Percentiles rank a stretch among this genome's conserved stretches.
Conservation (phyloP, 148 eudicot species). For the Diospyros kaki region DNA sequence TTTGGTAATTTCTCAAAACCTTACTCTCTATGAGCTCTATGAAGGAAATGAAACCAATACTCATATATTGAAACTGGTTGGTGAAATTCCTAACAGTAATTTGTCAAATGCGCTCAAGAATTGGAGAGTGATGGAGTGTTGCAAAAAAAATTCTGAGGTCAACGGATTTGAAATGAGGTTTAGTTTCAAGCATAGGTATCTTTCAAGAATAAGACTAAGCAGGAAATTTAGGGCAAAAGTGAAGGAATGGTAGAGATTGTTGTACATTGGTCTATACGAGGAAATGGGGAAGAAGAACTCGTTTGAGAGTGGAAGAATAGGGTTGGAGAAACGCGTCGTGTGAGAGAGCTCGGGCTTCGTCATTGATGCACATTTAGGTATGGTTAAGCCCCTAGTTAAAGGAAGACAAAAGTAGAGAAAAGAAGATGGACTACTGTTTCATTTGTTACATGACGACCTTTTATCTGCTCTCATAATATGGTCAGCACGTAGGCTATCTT, state of each 20-base stretch:
- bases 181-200: slow-evolving; percentile 80
- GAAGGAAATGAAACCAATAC: slow-evolving; percentile 74
- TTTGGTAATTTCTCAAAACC: slow-evolving; percentile 54
- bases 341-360: slow-evolving; percentile 7
- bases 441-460: neutral
- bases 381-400: too few relatives aligned
- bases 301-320: slow-evolving; percentile 46
- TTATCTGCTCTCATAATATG: neutral
- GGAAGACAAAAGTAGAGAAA: too few relatives aligned
- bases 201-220: slow-evolving; percentile 76
- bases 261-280: slow-evolving; percentile 75
- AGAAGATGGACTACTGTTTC: too few relatives aligned
- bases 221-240: slow-evolving; percentile 68
- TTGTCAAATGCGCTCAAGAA: slow-evolving; percentile 59
- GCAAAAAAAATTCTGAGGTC: slow-evolving; percentile 53
- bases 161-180: slow-evolving; percentile 57
- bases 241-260: slow-evolving; percentile 73
- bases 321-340: slow-evolving; percentile 76
- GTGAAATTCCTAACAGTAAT: slow-evolving; percentile 26
- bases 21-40: slow-evolving; percentile 47
- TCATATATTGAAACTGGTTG: slow-evolving; percentile 56
- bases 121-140: slow-evolving; percentile 82
- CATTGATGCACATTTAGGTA: too few relatives aligned
- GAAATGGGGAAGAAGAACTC: slow-evolving; percentile 41
- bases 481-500: too few relatives aligned